Evolutionary conservation across 148 eudicot species (phyloP).

Genomic region (Pharnaceum exiguum): DNA sequence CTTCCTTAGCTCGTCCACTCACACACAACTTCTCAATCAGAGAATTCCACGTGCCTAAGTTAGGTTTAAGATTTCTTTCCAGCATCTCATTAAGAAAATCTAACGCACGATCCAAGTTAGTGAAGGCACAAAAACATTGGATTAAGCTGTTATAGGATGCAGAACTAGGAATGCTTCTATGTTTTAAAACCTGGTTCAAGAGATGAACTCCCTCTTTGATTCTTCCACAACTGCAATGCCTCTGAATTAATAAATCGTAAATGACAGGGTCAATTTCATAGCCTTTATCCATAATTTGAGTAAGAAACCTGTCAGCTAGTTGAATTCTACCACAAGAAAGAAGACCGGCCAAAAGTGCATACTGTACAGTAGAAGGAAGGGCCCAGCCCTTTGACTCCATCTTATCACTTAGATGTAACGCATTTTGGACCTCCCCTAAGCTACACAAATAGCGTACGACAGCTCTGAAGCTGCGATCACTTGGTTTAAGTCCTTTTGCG

Average conservation of each 20-base stretch:
- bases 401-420: conserved; percentile 45
- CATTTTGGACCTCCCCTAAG: conserved; percentile 41
- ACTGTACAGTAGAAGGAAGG: conserved; percentile 39
- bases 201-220: conserved; percentile 48
- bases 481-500: conserved; percentile 37
- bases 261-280: conserved; percentile 30
- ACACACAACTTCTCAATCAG: conserved; percentile 37
- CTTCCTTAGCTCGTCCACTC: conserved; percentile 37
- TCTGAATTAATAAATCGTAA: conserved; percentile 48
- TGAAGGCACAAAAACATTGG: conserved; percentile 32
- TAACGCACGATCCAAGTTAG: conserved; percentile 43
- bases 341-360: conserved; percentile 42
- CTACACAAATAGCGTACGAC: conserved; percentile 35
- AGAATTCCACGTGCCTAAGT: conserved; percentile 44
- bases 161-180: conserved; percentile 37
- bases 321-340: conserved; percentile 33
- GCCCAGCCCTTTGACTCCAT: conserved; percentile 54
- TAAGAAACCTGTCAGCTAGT: conserved; percentile 45
- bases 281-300: conserved; percentile 32
- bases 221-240: conserved; percentile 32
- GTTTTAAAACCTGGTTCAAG: conserved; percentile 52
- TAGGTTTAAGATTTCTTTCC: conserved; percentile 43
- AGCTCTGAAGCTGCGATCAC: conserved; percentile 50
- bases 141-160: conserved; percentile 50
- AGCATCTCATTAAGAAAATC: conserved; percentile 67